Evolutionary conservation across 1,284 basidiomycete species (phyloP).

Genomic region (Cutaneotrichosporon mucoides): DNA sequence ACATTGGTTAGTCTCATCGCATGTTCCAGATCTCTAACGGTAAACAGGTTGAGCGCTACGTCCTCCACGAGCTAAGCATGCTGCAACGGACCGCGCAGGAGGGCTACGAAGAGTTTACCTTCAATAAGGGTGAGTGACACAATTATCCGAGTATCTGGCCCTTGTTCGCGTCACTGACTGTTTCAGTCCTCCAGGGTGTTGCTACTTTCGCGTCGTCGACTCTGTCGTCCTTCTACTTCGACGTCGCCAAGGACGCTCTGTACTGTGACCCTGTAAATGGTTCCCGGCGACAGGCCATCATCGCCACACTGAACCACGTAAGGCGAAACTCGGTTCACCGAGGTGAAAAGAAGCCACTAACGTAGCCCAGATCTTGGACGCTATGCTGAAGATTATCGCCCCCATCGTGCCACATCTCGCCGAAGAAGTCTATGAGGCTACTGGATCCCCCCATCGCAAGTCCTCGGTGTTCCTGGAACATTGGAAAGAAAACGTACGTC

Average conservation of each 20-base stretch:
- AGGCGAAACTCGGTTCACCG: slow-evolving; percentile 18
- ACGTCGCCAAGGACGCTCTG: slow-evolving; percentile 83
- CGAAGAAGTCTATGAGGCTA: slow-evolving; percentile 71
- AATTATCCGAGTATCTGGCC: slow-evolving; percentile 40
- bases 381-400: slow-evolving; percentile 69
- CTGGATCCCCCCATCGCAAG: neutral
- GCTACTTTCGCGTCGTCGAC: slow-evolving; percentile 50
- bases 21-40: slow-evolving; percentile 57
- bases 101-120: slow-evolving; percentile 73
- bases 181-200: slow-evolving; percentile 49
- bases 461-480: slow-evolving; percentile 57
- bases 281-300: slow-evolving; percentile 59
- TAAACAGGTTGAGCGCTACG: slow-evolving; percentile 73
- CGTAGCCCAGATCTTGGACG: slow-evolving; percentile 59
- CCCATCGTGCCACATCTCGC: slow-evolving; percentile 88
- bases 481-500: slow-evolving; percentile 52
- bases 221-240: slow-evolving; percentile 71
- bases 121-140: slow-evolving; percentile 64
- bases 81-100: slow-evolving; percentile 65
- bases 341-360: neutral
- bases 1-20: slow-evolving; percentile 21
- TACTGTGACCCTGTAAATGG: slow-evolving; percentile 66
- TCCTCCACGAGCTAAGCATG: slow-evolving; percentile 75
- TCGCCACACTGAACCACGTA: slow-evolving; percentile 72
- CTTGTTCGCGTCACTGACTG: slow-evolving; percentile 54